Evolutionary conservation across 2,329 filamentous ascomycete genomes (phyloP).

Genomic region (Aspergillus puulaauensis): DNA sequence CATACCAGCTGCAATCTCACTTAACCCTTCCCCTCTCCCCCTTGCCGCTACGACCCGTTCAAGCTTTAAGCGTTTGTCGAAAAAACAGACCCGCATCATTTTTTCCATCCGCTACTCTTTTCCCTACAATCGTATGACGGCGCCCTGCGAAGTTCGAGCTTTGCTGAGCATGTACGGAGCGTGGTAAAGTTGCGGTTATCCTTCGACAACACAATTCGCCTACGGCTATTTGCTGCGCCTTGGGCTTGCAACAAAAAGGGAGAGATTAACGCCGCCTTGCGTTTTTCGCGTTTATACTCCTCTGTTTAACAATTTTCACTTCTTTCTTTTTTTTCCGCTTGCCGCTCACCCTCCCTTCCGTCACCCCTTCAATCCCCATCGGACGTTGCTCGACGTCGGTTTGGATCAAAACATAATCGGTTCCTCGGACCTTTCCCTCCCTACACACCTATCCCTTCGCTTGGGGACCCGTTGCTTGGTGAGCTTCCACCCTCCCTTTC

Average conservation of each 20-base stretch:
- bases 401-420: conserved; percentile 19
- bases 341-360: conserved; percentile 24
- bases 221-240: conserved; percentile 26
- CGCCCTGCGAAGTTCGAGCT: conserved; percentile 38
- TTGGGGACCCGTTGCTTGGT: conserved; percentile 17
- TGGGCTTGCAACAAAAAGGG: conserved; percentile 36
- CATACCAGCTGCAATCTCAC: conserved; percentile 25
- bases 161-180: conserved; percentile 44
- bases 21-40: conserved; percentile 27
- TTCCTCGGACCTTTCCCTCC: conserved; percentile 11
- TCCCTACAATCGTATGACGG: conserved; percentile 35
- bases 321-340: conserved; percentile 11
- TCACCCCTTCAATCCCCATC: conserved; percentile 29
- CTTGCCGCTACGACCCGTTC: conserved; percentile 35
- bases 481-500: background rate
- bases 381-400: conserved; percentile 29
- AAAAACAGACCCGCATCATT: conserved; percentile 17
- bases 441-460: conserved; percentile 23
- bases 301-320: conserved; percentile 26
- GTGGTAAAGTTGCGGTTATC: conserved; percentile 36
- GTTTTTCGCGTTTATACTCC: conserved; percentile 17
- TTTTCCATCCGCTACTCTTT: conserved; percentile 17
- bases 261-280: conserved; percentile 37
- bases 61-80: conserved; percentile 28
- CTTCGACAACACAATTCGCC: conserved; percentile 24